phyloP scores from a whole-genome alignment of 1,139 yeast species.

The Geotrichum armillariae region DNA sequence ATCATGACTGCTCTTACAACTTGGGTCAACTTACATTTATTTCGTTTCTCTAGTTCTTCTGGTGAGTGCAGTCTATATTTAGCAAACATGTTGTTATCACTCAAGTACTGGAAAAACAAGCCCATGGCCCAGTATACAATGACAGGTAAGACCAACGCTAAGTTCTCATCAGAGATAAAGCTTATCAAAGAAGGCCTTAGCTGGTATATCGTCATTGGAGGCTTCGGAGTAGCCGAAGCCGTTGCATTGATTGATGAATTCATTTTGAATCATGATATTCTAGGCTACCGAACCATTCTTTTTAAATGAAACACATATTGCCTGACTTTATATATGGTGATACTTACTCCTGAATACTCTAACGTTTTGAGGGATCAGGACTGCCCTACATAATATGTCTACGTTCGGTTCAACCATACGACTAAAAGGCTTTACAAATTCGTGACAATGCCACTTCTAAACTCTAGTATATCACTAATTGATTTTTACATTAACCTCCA shows the following conservation, averaged over 20 bases:
- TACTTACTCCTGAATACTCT: neutral
- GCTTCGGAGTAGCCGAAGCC: neutral
- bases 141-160: constrained; percentile 14
- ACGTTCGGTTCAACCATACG: neutral
- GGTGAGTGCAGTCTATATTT: constrained; percentile 81
- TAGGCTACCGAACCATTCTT: too few relatives aligned
- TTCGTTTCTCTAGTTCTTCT: constrained; percentile 44
- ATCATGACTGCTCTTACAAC: constrained; percentile 79
- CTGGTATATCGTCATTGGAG: constrained; percentile 10
- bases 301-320: too few relatives aligned
- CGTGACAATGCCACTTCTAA: neutral
- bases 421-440: too few relatives aligned
- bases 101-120: constrained; percentile 70
- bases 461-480: too few relatives aligned
- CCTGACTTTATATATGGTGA: neutral
- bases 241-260: too few relatives aligned
- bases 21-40: constrained; percentile 66
- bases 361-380: too few relatives aligned
- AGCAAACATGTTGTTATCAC: constrained; percentile 72
- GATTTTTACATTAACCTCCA: neutral
- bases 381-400: neutral
- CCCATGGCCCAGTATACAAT: constrained; percentile 58
- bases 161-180: constrained; percentile 17
- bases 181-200: constrained; percentile 17
- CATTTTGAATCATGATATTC: too few relatives aligned